Conservation (phyloP, 306 rosid species). For the barrel medic (Medicago truncatula) region MtrunA17r5.0-ANR NC_053047.1:2355001-2355500, state of each 20-base stretch:
- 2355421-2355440: no score
- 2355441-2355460: no score
- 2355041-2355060: conserved; percentile 25
- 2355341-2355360: no score
- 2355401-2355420: no score
- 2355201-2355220: conserved; percentile 40
- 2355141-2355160: conserved; percentile 67
- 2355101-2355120: conserved; percentile 80
- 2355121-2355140: conserved; percentile 57
- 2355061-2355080: conserved; percentile 34
- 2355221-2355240: conserved; percentile 50
- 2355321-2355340: no score
- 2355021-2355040: conserved; percentile 22
- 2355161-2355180: conserved; percentile 81
- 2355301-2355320: not conserved
- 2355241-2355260: not conserved
- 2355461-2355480: no score
- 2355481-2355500: no score
- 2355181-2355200: conserved; percentile 55
- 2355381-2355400: no score
- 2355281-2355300: conserved; percentile 31
- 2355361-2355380: no score
- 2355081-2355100: conserved; percentile 50
- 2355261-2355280: conserved; percentile 42
- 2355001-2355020: not conserved